These are phyloP conservation scores for Cryptococcus sp. DNA, from an alignment of 1,284 basidiomycete species.

Conservation along the genomic window DNA sequence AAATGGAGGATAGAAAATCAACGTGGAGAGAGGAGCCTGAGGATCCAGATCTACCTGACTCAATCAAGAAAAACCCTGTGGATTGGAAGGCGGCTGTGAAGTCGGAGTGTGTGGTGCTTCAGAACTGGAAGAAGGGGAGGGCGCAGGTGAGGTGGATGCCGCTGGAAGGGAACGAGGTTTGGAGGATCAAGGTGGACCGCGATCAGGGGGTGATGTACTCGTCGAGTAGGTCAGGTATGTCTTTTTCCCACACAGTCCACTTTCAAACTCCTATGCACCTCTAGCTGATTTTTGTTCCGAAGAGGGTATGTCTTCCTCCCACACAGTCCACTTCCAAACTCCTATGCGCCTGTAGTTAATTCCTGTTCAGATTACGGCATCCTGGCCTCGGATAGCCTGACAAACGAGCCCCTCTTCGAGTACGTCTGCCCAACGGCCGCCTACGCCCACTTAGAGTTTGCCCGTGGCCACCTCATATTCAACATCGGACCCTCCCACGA, in stretches of 20 bases:
- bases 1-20: not conserved
- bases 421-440: constrained; percentile 15
- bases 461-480: constrained; percentile 37
- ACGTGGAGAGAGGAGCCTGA: not conserved
- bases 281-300: not conserved
- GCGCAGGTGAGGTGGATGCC: constrained; percentile 31
- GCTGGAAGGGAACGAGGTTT: constrained; percentile 24
- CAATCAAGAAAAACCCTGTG: constrained; percentile 7
- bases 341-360: not conserved
- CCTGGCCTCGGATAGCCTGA: constrained; percentile 23
- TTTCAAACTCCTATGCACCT: not conserved
- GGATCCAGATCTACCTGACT: too few species aligned
- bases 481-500: constrained; percentile 12
- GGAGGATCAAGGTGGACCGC: constrained; percentile 41
- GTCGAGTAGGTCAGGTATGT: constrained; percentile 28
- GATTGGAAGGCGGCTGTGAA: constrained; percentile 25
- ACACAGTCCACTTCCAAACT: too few species aligned
- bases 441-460: constrained; percentile 41
- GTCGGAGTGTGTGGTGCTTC: constrained; percentile 15
- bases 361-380: too few species aligned
- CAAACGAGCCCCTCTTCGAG: constrained; percentile 25
- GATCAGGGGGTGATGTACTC: constrained; percentile 31
- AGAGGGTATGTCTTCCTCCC: not conserved
- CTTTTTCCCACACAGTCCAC: not conserved
- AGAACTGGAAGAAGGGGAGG: constrained; percentile 31